Conservation (phyloP, 306 rosid genomes). For the Trifolium pratense region DNA sequence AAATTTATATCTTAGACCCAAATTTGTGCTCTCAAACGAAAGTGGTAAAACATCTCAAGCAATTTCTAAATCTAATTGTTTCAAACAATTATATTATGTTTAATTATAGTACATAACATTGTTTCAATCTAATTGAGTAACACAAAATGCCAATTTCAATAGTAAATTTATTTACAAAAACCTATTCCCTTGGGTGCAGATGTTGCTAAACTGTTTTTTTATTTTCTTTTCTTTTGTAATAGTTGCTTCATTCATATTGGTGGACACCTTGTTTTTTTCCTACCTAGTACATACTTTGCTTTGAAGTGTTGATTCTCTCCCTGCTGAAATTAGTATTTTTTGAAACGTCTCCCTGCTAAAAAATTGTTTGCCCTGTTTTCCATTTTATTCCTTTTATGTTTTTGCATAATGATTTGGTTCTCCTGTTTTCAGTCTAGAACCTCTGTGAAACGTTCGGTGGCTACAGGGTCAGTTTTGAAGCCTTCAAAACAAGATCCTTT, state of each 20-base stretch:
- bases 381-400: neutral
- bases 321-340: neutral
- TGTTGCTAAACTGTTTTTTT: neutral
- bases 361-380: constrained; percentile 6
- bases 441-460: constrained; percentile 65
- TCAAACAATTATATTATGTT: constrained; percentile 1
- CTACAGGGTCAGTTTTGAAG: constrained; percentile 69
- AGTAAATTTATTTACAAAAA: neutral
- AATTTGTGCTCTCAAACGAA: constrained; percentile 26
- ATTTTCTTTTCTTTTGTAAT: neutral
- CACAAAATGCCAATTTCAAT: constrained; percentile 17
- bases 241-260: constrained; percentile 3
- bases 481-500: constrained; percentile 71
- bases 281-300: constrained; percentile 15
- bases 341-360: neutral
- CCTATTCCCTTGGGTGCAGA: neutral
- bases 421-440: constrained; percentile 66
- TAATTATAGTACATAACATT: neutral
- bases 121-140: neutral
- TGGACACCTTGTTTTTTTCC: constrained; percentile 3
- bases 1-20: neutral
- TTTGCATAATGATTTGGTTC: constrained; percentile 34
- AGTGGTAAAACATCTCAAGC: constrained; percentile 3
- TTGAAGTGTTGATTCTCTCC: constrained; percentile 16
- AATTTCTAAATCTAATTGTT: constrained; percentile 16